phyloP scores from a whole-genome alignment of 805 yeast species.

The Metschnikowia koreensis region DNA sequence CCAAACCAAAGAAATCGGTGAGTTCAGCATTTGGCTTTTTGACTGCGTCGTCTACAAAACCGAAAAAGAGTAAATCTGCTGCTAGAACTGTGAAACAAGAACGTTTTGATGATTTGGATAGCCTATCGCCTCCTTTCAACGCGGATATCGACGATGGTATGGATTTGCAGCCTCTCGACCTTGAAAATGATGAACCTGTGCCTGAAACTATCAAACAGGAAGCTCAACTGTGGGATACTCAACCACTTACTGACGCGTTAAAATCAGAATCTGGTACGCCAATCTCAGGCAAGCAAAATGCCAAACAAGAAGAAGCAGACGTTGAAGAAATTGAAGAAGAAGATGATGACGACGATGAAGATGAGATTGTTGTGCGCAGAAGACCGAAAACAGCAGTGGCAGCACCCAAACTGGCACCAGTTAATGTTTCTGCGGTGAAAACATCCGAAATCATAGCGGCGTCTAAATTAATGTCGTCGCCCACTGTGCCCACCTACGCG shows the following conservation, averaged over 20 bases:
- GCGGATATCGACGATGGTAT: slow-evolving; percentile 6
- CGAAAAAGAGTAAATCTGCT: slow-evolving; percentile 13
- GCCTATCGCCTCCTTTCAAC: slow-evolving; percentile 1
- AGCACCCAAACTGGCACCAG: slow-evolving; percentile 38
- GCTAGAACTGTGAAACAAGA: slow-evolving; percentile 5
- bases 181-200: not conserved
- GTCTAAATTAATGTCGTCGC: slow-evolving; percentile 5
- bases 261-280: too few species aligned
- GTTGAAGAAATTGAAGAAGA: not conserved
- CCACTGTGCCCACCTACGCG: slow-evolving; percentile 24
- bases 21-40: slow-evolving; percentile 28
- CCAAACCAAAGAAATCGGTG: slow-evolving; percentile 41
- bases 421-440: slow-evolving; percentile 41
- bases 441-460: slow-evolving; percentile 23
- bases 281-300: too few species aligned
- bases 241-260: too few species aligned
- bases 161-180: slow-evolving; percentile 22
- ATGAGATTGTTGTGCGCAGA: slow-evolving; percentile 56
- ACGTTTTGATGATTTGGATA: slow-evolving; percentile 28
- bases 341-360: slow-evolving; percentile 39
- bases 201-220: not conserved
- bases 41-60: slow-evolving; percentile 24
- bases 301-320: not conserved
- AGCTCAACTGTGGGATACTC: not conserved
- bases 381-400: slow-evolving; percentile 51